Percentiles rank a stretch among this genome's conserved stretches.
Conservation (phyloP, 768 basidiomycete genomes). For the Kwoniella shandongensis region DNA sequence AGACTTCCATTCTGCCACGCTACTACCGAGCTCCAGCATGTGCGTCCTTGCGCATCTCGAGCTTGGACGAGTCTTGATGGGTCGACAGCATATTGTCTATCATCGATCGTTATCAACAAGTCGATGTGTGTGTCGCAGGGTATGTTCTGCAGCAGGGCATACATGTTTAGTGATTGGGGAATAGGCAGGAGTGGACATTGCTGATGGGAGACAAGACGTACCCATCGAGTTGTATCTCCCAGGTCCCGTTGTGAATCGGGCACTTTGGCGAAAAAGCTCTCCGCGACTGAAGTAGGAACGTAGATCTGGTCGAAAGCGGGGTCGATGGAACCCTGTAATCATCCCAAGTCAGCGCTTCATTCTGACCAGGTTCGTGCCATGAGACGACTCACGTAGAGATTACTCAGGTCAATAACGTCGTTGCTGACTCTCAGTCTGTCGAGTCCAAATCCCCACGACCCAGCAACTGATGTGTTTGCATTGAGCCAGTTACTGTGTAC, state of each 20-base stretch:
- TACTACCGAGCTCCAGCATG: slow-evolving; percentile 44
- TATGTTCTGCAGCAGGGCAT: slow-evolving; percentile 31
- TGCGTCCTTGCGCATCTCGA: slow-evolving; percentile 15
- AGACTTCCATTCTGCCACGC: slow-evolving; percentile 47
- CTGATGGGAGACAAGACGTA: no score
- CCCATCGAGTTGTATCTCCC: slow-evolving; percentile 41
- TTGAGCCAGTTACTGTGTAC: slow-evolving; percentile 45
- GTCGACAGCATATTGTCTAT: slow-evolving; percentile 36
- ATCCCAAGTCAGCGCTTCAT: background rate
- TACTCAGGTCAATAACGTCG: slow-evolving; percentile 27
- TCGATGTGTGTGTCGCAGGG: slow-evolving; percentile 46
- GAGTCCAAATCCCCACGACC: slow-evolving; percentile 42
- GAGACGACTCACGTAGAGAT: slow-evolving; percentile 39
- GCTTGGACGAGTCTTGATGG: slow-evolving; percentile 39
- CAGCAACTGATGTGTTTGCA: slow-evolving; percentile 19
- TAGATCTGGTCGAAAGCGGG: slow-evolving; percentile 46
- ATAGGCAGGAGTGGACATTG: no score
- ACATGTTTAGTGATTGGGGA: no score
- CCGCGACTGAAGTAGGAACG: slow-evolving; percentile 39
- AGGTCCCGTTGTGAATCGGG: slow-evolving; percentile 31
- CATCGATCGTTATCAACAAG: slow-evolving; percentile 38
- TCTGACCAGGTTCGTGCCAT: no score
- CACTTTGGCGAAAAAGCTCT: slow-evolving; percentile 31
- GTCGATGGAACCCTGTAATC: slow-evolving; percentile 43
- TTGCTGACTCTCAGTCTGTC: slow-evolving; percentile 31